Base-by-base conservation (phyloP, 1,284 basidiomycete genomes). In the Coniophora puteana region DNA sequence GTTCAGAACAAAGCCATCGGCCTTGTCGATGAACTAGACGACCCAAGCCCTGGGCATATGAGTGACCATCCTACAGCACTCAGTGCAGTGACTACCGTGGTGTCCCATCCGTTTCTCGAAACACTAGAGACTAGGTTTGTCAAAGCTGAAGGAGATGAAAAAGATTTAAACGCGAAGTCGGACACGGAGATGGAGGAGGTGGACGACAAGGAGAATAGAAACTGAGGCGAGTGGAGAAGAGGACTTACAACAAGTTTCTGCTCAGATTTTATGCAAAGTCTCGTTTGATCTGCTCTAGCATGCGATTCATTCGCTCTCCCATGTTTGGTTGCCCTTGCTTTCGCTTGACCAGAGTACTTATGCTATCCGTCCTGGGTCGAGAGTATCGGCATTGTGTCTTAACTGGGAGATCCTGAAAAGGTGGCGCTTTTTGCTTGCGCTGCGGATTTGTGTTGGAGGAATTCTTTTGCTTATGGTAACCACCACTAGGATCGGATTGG, bases 1-100 rank as follows among this genome's bases (percentile, higher is more conserved):
- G 44, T 68, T 22, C 70, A 72, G 41, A 64, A 67, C 4, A 75
- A 74, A 51, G 74, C 68, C 4, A 59, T 90, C 12, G 87, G 88
- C 1, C 66, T 89, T 13, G 86, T 90, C 16, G 88, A 90, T 50
- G 88, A 90, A 57, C 63, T 90, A 48, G 88, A 90, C 51, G 83
- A 89, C 59, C 87, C 87, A 3, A 68, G 75, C 39, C 87, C 87
- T 12, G 86, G 84, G 18, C 87, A 90, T 59, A 67, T 90, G 69
- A 87, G 86, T 51, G 82, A 89, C 36, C 80, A 79, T 53, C 87
- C 87, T 3, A 83, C 75, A 8, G 70, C 87, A 0, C 62, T 90
- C 33, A 77, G 75, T 8, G 66, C 83, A 1, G 78, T 80, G n/a
- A 87, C 83, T 6, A 76, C 78, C 25, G 46, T 65, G 16, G 45